phyloP scores from a whole-genome alignment of 192 early-diverging fungal genomes.

The Coemansia sp. region DNA sequence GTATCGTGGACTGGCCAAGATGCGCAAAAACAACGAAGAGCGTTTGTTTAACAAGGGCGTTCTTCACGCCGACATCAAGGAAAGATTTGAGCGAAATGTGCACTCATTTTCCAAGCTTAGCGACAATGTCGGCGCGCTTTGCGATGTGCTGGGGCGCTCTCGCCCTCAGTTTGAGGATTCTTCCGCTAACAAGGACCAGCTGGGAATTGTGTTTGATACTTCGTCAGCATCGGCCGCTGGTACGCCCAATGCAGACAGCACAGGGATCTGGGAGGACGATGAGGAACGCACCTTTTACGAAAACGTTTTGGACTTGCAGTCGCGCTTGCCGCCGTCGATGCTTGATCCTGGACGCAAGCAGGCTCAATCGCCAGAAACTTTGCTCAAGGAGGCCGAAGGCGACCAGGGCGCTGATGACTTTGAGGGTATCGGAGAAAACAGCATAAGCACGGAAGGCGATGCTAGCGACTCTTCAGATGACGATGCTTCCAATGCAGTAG shows the following conservation, averaged over 20 bases:
- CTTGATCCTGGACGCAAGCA: conserved; percentile 53
- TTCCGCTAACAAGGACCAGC: conserved; percentile 42
- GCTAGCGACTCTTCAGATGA: conserved; percentile 24
- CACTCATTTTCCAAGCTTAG: conserved; percentile 29
- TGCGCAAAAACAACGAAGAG: conserved; percentile 76
- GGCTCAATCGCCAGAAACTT: not conserved
- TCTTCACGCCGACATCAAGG: conserved; percentile 35
- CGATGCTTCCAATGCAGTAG: conserved; percentile 22
- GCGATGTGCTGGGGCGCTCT: conserved; percentile 69
- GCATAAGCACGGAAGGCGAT: not conserved
- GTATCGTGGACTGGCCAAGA: conserved; percentile 63
- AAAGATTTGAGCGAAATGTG: conserved; percentile 27
- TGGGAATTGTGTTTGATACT: conserved; percentile 46
- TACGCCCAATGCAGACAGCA: conserved; percentile 6
- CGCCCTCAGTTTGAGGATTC: conserved; percentile 80
- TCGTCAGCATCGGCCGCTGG: conserved; percentile 9
- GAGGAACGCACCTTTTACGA: conserved; percentile 91
- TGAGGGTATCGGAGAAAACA: conserved; percentile 1
- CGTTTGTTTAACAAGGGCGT: conserved; percentile 74
- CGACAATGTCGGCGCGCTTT: conserved; percentile 54
- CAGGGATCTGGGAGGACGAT: conserved; percentile 85
- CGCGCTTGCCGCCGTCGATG: conserved; percentile 80
- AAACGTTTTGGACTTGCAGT: conserved; percentile 71
- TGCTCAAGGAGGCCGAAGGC: not conserved
- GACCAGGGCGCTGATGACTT: not conserved